A percentile compares a stretch with the other conserved stretches of the same genome.
These are phyloP conservation scores for Podospora anserina DNA, from an alignment of 495 filamentous ascomycete genomes.

Conservation along the genomic window DNA sequence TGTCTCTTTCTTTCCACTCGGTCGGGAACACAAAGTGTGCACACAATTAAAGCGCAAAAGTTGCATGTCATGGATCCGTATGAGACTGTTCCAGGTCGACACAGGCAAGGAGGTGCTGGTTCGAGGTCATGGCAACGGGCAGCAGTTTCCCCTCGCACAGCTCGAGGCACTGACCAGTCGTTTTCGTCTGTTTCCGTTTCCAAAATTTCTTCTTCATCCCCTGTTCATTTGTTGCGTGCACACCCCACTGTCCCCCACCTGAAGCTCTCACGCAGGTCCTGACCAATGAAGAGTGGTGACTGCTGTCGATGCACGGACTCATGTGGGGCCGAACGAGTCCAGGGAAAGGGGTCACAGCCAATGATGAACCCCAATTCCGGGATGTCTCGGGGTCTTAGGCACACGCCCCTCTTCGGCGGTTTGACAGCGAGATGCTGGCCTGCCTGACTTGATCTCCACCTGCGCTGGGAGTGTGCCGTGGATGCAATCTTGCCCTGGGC, in stretches of 20 bases:
- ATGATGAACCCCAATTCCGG: conserved; percentile 25
- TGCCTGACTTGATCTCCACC: conserved; percentile 24
- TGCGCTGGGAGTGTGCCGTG: conserved; percentile 17
- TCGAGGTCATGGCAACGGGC: conserved; percentile 11
- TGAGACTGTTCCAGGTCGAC: background rate
- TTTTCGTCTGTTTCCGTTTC: conserved; percentile 19
- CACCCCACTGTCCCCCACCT: conserved; percentile 16
- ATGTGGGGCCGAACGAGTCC: background rate
- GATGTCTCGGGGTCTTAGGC: conserved; percentile 13
- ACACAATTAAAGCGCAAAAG: background rate
- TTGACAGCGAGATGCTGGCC: conserved; percentile 14
- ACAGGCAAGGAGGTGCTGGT: background rate
- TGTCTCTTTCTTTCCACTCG: background rate
- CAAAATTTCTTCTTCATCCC: conserved; percentile 28
- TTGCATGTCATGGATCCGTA: background rate
- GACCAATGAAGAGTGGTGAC: conserved; percentile 17
- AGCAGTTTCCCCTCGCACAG: background rate
- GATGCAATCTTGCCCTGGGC: conserved; percentile 26
- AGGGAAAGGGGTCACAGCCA: conserved; percentile 14
- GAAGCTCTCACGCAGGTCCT: conserved; percentile 5
- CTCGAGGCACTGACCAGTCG: conserved; percentile 17
- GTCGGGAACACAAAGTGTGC: background rate
- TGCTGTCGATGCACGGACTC: background rate
- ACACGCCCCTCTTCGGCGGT: conserved; percentile 24
- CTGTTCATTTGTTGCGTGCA: conserved; percentile 8